phyloP scores from a whole-genome alignment of 371 early-diverging fungal genomes.

The Mortierella sp. region DNA sequence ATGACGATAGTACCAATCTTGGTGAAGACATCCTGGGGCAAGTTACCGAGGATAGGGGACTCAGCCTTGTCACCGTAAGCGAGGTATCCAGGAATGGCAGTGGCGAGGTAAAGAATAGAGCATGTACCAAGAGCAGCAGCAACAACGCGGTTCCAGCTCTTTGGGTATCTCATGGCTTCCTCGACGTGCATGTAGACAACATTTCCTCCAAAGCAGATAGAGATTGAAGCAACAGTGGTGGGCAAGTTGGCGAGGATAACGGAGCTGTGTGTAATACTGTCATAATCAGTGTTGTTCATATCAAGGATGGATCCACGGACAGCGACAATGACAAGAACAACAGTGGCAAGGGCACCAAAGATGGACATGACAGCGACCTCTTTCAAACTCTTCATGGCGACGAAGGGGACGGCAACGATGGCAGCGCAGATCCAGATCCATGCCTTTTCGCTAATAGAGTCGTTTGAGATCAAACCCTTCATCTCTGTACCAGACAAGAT shows the following conservation, averaged over 20 bases:
- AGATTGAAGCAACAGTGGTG: conserved; percentile 71
- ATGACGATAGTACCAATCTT: conserved; percentile 78
- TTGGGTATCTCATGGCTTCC: conserved; percentile 67
- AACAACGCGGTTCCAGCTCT: conserved; percentile 79
- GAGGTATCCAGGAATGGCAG: conserved; percentile 86
- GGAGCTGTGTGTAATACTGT: conserved; percentile 55
- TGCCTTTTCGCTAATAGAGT: conserved; percentile 48
- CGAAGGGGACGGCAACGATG: conserved; percentile 62
- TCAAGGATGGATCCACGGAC: conserved; percentile 59
- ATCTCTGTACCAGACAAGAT: conserved; percentile 67
- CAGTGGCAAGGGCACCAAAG: conserved; percentile 69
- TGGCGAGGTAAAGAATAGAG: conserved; percentile 78
- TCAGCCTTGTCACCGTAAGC: conserved; percentile 77
- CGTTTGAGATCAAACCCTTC: conserved; percentile 31
- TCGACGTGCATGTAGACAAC: conserved; percentile 73
- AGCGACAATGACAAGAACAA: conserved; percentile 61
- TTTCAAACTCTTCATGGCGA: conserved; percentile 69
- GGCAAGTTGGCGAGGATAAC: conserved; percentile 70
- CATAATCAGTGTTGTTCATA: conserved; percentile 40
- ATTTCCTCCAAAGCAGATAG: conserved; percentile 87
- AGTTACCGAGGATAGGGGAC: conserved; percentile 78
- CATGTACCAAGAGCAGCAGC: conserved; percentile 79
- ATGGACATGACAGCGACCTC: conserved; percentile 73
- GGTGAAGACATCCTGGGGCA: conserved; percentile 74
- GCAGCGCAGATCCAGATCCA: conserved; percentile 67